Evolutionary conservation across 192 early-diverging fungal genomes (phyloP).

Genomic region (Bifiguratus adelaidae): DNA sequence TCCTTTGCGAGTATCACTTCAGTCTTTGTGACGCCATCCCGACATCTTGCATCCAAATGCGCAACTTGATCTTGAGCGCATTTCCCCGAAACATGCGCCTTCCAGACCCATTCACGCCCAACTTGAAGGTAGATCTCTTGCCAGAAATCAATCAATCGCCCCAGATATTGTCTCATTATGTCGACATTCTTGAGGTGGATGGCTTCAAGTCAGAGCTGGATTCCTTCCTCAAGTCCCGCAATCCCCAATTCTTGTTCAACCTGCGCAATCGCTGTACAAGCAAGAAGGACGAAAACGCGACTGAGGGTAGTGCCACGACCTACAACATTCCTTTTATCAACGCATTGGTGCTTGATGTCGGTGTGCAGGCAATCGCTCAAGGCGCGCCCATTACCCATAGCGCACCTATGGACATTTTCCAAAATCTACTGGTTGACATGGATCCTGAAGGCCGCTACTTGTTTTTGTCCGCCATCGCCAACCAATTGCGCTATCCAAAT

Average conservation of each 20-base stretch:
- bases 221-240: conserved; percentile 48
- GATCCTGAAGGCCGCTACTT: conserved; percentile 84
- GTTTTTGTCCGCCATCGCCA: conserved; percentile 84
- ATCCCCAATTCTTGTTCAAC: conserved; percentile 48
- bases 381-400: conserved; percentile 41
- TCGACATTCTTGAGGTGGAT: conserved; percentile 39
- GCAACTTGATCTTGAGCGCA: conserved; percentile 94
- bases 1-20: conserved; percentile 86
- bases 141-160: conserved; percentile 85
- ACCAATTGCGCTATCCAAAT: conserved; percentile 96
- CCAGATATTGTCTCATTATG: conserved; percentile 79
- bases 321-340: conserved; percentile 82
- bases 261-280: too few relatives aligned
- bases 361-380: conserved; percentile 61
- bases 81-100: conserved; percentile 91
- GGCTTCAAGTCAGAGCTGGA: conserved; percentile 70
- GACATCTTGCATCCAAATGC: conserved; percentile 80
- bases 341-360: conserved; percentile 79
- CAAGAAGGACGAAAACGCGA: conserved; percentile 20
- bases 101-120: conserved; percentile 94
- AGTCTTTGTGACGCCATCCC: conserved; percentile 91
- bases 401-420: conserved; percentile 75
- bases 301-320: conserved; percentile 26
- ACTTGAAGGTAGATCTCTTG: conserved; percentile 84
- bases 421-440: conserved; percentile 60